Base-by-base conservation (phyloP, 2,329 filamentous ascomycete species). In the Nectriaceae sp. region DNA sequence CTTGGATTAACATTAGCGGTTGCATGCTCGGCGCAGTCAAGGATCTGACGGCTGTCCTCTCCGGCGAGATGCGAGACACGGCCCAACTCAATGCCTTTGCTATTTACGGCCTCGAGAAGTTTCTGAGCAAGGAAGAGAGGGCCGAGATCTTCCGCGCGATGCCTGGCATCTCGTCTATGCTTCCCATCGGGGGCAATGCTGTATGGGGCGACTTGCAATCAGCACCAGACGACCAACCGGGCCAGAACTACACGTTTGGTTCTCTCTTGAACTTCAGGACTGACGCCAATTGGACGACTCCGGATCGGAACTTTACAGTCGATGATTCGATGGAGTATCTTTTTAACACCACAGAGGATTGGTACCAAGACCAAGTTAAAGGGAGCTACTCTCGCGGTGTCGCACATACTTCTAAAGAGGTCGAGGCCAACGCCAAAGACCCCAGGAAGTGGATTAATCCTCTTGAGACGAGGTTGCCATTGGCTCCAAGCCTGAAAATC, bases 11-110 rank as follows among this genome's bases (percentile, higher is more conserved):
- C 67, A 91, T 99, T 62, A 94, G 89, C 57, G 94, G 94, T 5
- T 99, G 93, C 70, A 97, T 99, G 93, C 84, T 99, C 5, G 94
- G 94, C 13, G 91, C 94, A 2, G 78, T 91, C 49, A 99, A 99
- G 72, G 93, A 89, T 49, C 74, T 97, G 29, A 89, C 94, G 0
- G 93, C 94, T 0, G 82, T 97, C 0, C 76, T 99, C 2, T 97
- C 92, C 0, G 94, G 94, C 22, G 94, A 99, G 70, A 99, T 99
- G 94, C 90, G 93, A 57, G 94, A 99, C 64, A 99, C 94, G 0
- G 94, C 93, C 1, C 94, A 97, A 69, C 82, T 99, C 19, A 97
- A 97, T 62, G 84, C 93, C 2, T 96, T 97, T 67, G 94, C 94
- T 8, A 93, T 99, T 2, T 97, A 97, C 62, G 94, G 94, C 0